These are phyloP conservation scores for Phytomonas sp. DNA, from an alignment of 208 protist species.

Conservation along the genomic window DNA sequence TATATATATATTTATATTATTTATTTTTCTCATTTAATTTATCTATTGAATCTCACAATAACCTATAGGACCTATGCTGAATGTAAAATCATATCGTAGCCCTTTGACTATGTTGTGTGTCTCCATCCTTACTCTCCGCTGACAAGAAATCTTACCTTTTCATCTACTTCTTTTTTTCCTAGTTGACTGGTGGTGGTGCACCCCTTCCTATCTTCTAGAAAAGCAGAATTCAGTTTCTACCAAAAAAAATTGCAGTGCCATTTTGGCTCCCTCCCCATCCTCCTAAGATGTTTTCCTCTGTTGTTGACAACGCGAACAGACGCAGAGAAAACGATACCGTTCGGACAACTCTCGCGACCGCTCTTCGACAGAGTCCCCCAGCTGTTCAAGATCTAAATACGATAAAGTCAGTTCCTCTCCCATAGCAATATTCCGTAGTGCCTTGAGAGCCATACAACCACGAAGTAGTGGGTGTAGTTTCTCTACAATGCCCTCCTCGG, in stretches of 20 bases:
- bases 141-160: not conserved
- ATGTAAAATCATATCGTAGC: not conserved
- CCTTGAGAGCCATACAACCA: constrained; percentile 33
- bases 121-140: not conserved
- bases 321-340: constrained; percentile 68
- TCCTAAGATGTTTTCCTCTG: constrained; percentile 21
- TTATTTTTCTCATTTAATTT: constrained; percentile 9
- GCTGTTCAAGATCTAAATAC: constrained; percentile 57
- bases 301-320: constrained; percentile 28
- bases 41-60: not conserved
- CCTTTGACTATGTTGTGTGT: not conserved
- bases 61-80: too few species aligned
- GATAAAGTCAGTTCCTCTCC: constrained; percentile 81
- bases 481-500: constrained; percentile 14
- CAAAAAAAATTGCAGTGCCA: not conserved
- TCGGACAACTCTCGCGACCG: constrained; percentile 44
- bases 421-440: constrained; percentile 41
- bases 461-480: constrained; percentile 11
- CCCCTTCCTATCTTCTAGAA: not conserved
- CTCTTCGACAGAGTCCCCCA: constrained; percentile 25
- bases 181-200: not conserved
- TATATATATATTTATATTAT: constrained; percentile 16
- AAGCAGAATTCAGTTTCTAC: too few species aligned
- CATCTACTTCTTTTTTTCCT: not conserved
- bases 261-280: not conserved